Conservation (phyloP, 2,329 filamentous ascomycete genomes). For the Sporothrix globosa region DNA sequence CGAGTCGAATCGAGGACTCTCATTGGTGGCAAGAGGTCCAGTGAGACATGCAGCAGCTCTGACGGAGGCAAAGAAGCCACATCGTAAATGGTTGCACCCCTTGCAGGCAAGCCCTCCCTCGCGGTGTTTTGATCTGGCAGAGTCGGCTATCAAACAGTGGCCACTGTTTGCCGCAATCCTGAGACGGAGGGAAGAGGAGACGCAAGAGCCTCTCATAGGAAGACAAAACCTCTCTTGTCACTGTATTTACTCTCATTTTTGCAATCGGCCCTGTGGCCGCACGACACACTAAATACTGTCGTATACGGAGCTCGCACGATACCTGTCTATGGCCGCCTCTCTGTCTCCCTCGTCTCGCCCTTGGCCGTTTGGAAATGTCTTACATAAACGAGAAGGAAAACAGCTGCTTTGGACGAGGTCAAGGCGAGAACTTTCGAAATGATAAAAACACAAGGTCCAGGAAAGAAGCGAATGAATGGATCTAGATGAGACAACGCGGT, state of each 20-base stretch:
- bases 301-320: too few relatives aligned
- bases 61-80: background rate
- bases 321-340: background rate
- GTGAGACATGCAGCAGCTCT: constrained; percentile 15
- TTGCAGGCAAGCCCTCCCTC: constrained; percentile 5
- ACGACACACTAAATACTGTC: too few relatives aligned
- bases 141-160: background rate
- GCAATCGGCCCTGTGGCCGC: too few relatives aligned
- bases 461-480: background rate
- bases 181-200: background rate
- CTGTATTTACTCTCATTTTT: background rate
- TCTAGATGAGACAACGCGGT: too few relatives aligned
- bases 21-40: background rate
- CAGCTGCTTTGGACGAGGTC: background rate
- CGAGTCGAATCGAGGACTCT: background rate
- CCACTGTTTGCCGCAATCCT: constrained; percentile 14
- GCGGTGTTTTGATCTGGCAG: constrained; percentile 4
- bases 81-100: background rate
- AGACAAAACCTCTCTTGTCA: too few relatives aligned
- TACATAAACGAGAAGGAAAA: background rate
- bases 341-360: background rate
- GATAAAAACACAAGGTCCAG: background rate
- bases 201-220: constrained; percentile 1
- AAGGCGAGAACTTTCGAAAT: background rate
- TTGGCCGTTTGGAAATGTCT: constrained; percentile 21